These are phyloP conservation scores for Pythium sp. DNA, from an alignment of 352 stramenopile genomes.

Conservation along the genomic window DNA sequence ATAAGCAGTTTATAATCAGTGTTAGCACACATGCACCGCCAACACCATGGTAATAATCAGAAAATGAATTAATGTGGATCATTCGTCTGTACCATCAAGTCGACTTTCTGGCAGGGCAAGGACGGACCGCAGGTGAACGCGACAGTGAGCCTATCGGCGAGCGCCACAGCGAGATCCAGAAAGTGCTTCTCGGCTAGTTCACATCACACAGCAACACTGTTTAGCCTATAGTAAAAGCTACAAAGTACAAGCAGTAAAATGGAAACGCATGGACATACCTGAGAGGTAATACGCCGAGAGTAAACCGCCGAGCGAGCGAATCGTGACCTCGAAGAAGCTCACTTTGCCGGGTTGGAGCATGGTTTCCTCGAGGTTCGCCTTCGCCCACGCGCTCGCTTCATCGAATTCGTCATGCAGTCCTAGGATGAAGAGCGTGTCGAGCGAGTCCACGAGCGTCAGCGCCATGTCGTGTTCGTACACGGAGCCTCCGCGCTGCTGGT, in stretches of 20 bases:
- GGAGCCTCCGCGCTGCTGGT: conserved; percentile 17
- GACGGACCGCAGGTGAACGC: conserved; percentile 35
- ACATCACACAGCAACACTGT: neutral
- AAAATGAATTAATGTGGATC: neutral
- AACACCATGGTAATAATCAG: neutral
- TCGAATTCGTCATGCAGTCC: conserved; percentile 62
- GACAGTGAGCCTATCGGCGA: conserved; percentile 32
- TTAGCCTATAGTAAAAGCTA: neutral
- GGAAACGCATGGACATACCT: conserved; percentile 14
- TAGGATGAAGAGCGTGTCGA: conserved; percentile 71
- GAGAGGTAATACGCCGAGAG: conserved; percentile 57
- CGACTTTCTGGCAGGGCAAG: conserved; percentile 35
- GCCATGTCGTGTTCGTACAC: conserved; percentile 62
- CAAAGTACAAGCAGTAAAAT: neutral
- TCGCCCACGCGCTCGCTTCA: conserved; percentile 52
- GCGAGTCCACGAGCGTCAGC: conserved; percentile 55
- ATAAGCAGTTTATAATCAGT: neutral
- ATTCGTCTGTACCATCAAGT: conserved; percentile 37
- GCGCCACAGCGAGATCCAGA: conserved; percentile 31
- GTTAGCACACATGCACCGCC: neutral
- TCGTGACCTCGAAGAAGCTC: conserved; percentile 65
- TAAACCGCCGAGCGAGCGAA: conserved; percentile 53
- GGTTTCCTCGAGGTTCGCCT: conserved; percentile 30
- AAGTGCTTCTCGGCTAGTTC: conserved; percentile 37
- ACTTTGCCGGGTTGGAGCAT: conserved; percentile 38